Percentiles rank a stretch among this genome's conserved stretches.
Conservation (phyloP, 306 rosid species). For the Rosa rugosa region DNA sequence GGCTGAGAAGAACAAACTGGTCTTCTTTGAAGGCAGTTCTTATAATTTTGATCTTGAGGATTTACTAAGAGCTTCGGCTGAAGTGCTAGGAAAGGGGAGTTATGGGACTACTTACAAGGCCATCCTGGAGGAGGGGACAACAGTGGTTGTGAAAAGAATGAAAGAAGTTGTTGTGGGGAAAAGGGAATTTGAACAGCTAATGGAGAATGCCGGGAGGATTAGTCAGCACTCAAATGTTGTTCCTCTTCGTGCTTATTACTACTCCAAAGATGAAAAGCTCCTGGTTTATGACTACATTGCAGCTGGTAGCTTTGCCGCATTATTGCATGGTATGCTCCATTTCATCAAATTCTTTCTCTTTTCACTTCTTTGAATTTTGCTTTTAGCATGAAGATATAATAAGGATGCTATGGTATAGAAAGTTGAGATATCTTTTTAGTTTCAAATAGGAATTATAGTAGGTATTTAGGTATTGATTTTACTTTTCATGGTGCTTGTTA, state of each 20-base stretch:
- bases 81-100: slow-evolving; percentile 81
- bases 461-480: background rate
- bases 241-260: slow-evolving; percentile 70
- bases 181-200: slow-evolving; percentile 75
- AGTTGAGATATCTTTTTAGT: too few relatives aligned
- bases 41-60: slow-evolving; percentile 76
- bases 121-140: slow-evolving; percentile 67
- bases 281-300: slow-evolving; percentile 60
- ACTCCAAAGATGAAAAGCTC: slow-evolving; percentile 77
- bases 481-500: background rate
- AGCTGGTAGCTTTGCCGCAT: slow-evolving; percentile 52
- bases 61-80: slow-evolving; percentile 78
- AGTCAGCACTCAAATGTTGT: slow-evolving; percentile 62
- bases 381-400: background rate
- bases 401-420: background rate
- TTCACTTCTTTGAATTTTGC: background rate
- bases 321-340: slow-evolving; percentile 62
- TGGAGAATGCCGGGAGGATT: slow-evolving; percentile 57
- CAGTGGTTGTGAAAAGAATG: slow-evolving; percentile 72
- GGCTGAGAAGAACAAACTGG: slow-evolving; percentile 63
- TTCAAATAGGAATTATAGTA: background rate
- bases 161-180: slow-evolving; percentile 61
- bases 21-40: slow-evolving; percentile 59
- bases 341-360: background rate
- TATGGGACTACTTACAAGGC: slow-evolving; percentile 84